A percentile compares a stretch with the other conserved stretches of the same genome.
phyloP scores from a whole-genome alignment of 2,329 filamentous ascomycete genomes.

The Sporothrix brasiliensis region DNA sequence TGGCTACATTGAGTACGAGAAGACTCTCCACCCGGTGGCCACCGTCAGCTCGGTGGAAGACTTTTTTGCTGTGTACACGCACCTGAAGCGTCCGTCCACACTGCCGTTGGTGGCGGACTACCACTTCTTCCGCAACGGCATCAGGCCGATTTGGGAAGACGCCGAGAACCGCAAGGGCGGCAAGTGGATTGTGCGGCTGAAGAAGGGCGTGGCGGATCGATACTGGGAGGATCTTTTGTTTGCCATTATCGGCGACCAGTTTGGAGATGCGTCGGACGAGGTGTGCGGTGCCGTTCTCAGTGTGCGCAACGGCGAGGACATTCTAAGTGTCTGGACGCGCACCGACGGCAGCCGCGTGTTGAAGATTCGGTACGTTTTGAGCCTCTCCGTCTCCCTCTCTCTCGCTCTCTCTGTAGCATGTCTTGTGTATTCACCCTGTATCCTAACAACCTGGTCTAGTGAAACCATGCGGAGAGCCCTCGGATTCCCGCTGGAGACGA shows the following conservation, averaged over 20 bases:
- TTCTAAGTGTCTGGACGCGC: conserved; percentile 96
- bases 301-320: conserved; percentile 92
- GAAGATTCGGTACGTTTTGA: conserved; percentile 77
- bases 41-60: conserved; percentile 81
- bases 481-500: conserved; percentile 82
- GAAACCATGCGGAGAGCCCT: conserved; percentile 93
- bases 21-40: conserved; percentile 87
- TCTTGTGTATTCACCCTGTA: conserved; percentile 6
- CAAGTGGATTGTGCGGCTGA: conserved; percentile 95
- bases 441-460: conserved; percentile 50
- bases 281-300: conserved; percentile 94
- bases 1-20: conserved; percentile 86
- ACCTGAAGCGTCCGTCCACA: conserved; percentile 84
- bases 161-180: conserved; percentile 94
- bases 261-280: conserved; percentile 88
- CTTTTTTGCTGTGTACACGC: conserved; percentile 86
- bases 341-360: conserved; percentile 91
- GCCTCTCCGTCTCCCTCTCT: too few relatives aligned
- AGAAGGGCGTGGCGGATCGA: conserved; percentile 94
- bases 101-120: conserved; percentile 95
- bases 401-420: conserved; percentile 28
- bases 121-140: conserved; percentile 95
- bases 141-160: conserved; percentile 97
- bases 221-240: conserved; percentile 96
- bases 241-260: conserved; percentile 91